These are phyloP conservation scores for Pholiota conissans DNA, from an alignment of 768 basidiomycete genomes.

Conservation along the genomic window DNA sequence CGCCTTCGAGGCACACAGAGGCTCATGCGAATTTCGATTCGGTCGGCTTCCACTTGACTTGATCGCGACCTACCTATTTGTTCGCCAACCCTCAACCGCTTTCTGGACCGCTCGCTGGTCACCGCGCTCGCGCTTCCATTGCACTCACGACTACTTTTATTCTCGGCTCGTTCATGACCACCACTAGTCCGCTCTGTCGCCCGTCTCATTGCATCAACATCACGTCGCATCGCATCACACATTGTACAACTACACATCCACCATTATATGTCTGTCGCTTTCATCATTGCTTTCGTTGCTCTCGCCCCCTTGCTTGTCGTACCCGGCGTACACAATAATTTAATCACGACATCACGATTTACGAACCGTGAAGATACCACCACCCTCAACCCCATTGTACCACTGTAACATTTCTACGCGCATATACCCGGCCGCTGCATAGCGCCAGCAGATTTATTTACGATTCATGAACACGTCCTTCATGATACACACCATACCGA, in stretches of 20 bases:
- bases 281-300: background rate
- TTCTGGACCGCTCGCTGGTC: background rate
- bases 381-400: background rate
- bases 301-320: background rate
- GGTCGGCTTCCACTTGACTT: background rate
- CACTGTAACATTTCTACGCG: background rate
- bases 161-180: background rate
- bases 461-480: background rate
- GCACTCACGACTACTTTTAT: background rate
- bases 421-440: slow-evolving; percentile 6
- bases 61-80: no score
- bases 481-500: slow-evolving; percentile 9
- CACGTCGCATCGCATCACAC: background rate
- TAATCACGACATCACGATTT: background rate
- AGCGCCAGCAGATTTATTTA: background rate
- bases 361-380: slow-evolving; percentile 11
- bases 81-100: background rate
- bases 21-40: slow-evolving; percentile 15
- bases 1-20: slow-evolving; percentile 24
- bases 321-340: background rate
- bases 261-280: background rate
- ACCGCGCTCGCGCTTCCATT: background rate
- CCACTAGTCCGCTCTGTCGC: no score
- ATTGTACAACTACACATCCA: background rate
- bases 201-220: background rate